These are phyloP conservation scores for Pythium dissotocum DNA, from an alignment of 352 stramenopile species.

Conservation along the genomic window DNA sequence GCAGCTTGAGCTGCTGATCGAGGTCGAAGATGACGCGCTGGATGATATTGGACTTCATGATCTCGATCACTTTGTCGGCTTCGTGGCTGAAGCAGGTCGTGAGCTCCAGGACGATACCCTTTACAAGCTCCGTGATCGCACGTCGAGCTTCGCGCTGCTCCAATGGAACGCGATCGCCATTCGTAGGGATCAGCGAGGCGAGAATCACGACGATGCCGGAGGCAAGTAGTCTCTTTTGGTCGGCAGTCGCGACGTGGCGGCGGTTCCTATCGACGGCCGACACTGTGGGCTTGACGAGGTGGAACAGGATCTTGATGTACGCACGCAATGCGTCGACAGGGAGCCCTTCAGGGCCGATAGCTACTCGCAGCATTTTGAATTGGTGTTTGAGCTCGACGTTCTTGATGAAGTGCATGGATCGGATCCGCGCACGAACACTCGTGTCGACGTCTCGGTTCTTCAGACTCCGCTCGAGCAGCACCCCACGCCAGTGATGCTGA, in stretches of 20 bases:
- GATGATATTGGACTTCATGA: slow-evolving; percentile 64
- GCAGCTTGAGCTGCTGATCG: slow-evolving; percentile 4
- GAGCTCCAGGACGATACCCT: slow-evolving; percentile 52
- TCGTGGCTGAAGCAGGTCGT: slow-evolving; percentile 31
- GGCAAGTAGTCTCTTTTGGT: slow-evolving; percentile 51
- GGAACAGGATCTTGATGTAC: slow-evolving; percentile 65
- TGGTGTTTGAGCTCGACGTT: slow-evolving; percentile 69
- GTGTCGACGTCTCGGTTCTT: slow-evolving; percentile 48
- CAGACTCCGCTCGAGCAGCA: slow-evolving; percentile 57
- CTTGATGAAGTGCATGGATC: slow-evolving; percentile 76
- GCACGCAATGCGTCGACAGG: slow-evolving; percentile 43
- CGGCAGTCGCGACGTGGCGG: slow-evolving; percentile 32
- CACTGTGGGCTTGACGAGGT: slow-evolving; percentile 39
- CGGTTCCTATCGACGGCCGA: slow-evolving; percentile 28
- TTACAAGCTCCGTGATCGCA: slow-evolving; percentile 51
- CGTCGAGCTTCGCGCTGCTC: slow-evolving; percentile 17
- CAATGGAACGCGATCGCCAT: slow-evolving; percentile 6
- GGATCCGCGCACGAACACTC: slow-evolving; percentile 51
- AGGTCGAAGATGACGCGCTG: slow-evolving; percentile 48
- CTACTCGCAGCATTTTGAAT: slow-evolving; percentile 60
- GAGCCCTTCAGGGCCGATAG: slow-evolving; percentile 39
- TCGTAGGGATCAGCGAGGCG: slow-evolving; percentile 38
- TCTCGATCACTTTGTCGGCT: slow-evolving; percentile 52
- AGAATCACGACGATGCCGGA: slow-evolving; percentile 60
- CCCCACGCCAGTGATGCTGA: slow-evolving; percentile 73